Conservation (phyloP, 1,284 basidiomycete genomes). For the Gomphus sp. region DNA sequence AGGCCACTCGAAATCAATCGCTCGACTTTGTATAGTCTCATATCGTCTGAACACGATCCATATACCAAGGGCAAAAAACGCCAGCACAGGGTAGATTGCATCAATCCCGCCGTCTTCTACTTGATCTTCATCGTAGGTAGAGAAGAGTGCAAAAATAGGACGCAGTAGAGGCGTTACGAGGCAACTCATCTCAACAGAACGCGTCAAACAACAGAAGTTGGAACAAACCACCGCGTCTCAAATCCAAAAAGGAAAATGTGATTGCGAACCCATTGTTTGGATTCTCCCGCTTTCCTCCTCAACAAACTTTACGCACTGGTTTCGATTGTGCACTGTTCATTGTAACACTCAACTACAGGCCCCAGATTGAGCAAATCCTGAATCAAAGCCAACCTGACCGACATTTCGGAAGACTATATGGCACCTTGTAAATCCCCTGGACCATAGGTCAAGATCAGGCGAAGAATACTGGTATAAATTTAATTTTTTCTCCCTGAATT, state of each 20-base stretch:
- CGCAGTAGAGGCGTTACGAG: background rate
- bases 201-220: background rate
- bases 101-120: slow-evolving; percentile 19
- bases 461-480: no score
- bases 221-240: background rate
- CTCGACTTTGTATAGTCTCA: slow-evolving; percentile 59
- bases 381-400: no score
- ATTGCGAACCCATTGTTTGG: background rate
- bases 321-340: no score
- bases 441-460: no score
- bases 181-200: background rate
- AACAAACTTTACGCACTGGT: background rate
- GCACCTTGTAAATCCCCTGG: no score
- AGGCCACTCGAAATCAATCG: slow-evolving; percentile 52
- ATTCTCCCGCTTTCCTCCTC: background rate
- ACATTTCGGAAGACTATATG: no score
- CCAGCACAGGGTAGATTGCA: slow-evolving; percentile 45
- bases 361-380: no score
- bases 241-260: background rate
- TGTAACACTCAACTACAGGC: no score
- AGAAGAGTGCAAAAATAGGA: background rate
- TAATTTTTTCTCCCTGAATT: no score
- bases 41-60: slow-evolving; percentile 68
- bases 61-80: slow-evolving; percentile 65
- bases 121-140: background rate